Base-by-base conservation (phyloP, 139 green algal species). In the Coelastrella sp. region DNA sequence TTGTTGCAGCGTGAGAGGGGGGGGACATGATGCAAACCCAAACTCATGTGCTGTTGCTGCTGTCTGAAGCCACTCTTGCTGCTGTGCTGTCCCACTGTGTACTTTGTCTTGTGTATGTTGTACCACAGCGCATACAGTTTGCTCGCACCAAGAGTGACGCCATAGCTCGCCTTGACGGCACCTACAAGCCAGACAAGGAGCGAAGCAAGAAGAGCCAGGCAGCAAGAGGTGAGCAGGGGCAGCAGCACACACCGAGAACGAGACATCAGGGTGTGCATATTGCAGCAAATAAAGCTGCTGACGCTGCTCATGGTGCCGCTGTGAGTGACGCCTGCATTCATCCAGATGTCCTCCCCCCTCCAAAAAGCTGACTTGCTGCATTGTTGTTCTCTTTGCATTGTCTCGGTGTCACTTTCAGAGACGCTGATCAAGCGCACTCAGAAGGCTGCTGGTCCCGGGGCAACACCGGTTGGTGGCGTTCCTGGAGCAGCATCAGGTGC, bases 101-200 rank as follows among this genome's bases (percentile, higher is more conserved):
- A 19, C 21, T 81, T 53, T 45, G 15, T n/a, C n/a, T n/a, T n/a
- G 19, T 89, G 30, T 34, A 32, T 91, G 73, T 41, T 82, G 59
- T 27, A 23, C 57, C 87, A 66, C 93, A 98, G 94, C 86, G 89
- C 41, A 94, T 99, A 15, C 35, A 88, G 6, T 98, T 96, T 84
- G 97, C 97, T 8, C 95, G 94, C 86, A 93, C 88, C n/a, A 97
- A 98, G 88, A 98, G 93, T 2, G 96, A 99, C 63, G 96, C 94
- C 0, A 84, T 98, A 0, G 91, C 94, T 19, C 98, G 98, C 89
- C 38, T 95, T 64, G 93, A 98, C 2, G 96, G 96, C 32, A 94
- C 88, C 0, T 98, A 92, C 90, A 91, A 94, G 89, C 75, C 86
- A 48, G 87, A 94, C 73, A 96, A 94, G 87, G 91, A 93, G 83